Percentiles rank a stretch among this genome's conserved stretches.
phyloP scores from a whole-genome alignment of 2,329 filamentous ascomycete species.

The Microsporum ferrugineum region DNA sequence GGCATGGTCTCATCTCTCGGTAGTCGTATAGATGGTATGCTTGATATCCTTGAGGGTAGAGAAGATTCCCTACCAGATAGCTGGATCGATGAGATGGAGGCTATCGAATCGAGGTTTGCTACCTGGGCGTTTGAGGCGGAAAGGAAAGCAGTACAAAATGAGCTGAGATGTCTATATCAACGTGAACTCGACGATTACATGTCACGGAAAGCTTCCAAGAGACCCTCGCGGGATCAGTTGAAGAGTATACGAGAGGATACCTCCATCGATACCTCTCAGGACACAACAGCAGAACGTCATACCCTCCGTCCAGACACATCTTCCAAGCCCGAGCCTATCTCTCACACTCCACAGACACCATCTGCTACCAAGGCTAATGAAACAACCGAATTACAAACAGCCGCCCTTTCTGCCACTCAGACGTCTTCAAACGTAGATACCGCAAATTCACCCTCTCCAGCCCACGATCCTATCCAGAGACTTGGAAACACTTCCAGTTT shows the following conservation, averaged over 20 bases:
- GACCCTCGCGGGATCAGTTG: neutral
- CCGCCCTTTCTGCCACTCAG: neutral
- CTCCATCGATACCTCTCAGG: neutral
- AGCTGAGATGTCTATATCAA: conserved; percentile 24
- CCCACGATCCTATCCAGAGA: neutral
- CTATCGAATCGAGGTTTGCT: conserved; percentile 63
- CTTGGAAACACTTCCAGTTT: neutral
- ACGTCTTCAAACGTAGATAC: neutral
- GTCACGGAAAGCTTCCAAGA: neutral
- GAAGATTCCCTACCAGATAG: conserved; percentile 71
- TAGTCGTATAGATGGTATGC: conserved; percentile 65
- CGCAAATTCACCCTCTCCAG: neutral
- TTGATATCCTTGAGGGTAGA: conserved; percentile 74
- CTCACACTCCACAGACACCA: neutral
- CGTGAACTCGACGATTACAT: neutral
- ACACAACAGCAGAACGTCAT: neutral
- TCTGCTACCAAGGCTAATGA: neutral
- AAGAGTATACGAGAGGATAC: too few species aligned
- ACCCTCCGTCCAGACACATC: neutral
- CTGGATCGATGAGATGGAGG: conserved; percentile 82
- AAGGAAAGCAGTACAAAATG: conserved; percentile 56
- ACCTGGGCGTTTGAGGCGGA: conserved; percentile 74
- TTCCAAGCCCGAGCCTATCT: neutral
- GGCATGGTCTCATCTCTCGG: conserved; percentile 60
- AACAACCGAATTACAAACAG: neutral